These are phyloP conservation scores for Phytophthora colocasiae DNA, from an alignment of 352 stramenopile genomes.

Conservation along the genomic window DNA sequence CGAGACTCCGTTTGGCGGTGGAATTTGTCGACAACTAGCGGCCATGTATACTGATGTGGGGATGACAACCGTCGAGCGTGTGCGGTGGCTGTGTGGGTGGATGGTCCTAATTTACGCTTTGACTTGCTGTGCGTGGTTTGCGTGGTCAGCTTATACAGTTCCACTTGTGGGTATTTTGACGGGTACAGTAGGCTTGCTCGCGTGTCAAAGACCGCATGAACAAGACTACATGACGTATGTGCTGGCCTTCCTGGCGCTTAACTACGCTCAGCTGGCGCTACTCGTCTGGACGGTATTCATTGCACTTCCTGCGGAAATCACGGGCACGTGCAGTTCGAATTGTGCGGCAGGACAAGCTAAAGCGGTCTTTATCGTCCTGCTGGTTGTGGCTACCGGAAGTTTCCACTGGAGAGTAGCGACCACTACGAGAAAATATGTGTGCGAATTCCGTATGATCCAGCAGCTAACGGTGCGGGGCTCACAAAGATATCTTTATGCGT, in stretches of 20 bases:
- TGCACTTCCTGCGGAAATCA: constrained; percentile 32
- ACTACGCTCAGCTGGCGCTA: constrained; percentile 41
- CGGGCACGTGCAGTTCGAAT: constrained; percentile 2
- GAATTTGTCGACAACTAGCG: constrained; percentile 28
- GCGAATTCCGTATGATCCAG: constrained; percentile 44
- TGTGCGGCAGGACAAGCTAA: constrained; percentile 27
- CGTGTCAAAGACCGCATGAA: constrained; percentile 40
- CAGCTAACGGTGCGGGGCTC: constrained; percentile 11
- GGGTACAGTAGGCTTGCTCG: constrained; percentile 37
- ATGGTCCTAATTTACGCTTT: constrained; percentile 45
- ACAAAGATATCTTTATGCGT: constrained; percentile 3
- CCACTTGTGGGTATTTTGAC: constrained; percentile 34
- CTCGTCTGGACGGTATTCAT: constrained; percentile 36
- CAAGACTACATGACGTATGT: constrained; percentile 35
- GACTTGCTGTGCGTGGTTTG: constrained; percentile 42
- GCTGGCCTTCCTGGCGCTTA: constrained; percentile 39
- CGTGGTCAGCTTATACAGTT: constrained; percentile 40
- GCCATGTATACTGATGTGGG: constrained; percentile 46
- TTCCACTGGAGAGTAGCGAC: constrained; percentile 42
- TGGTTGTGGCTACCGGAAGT: constrained; percentile 29
- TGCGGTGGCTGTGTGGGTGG: constrained; percentile 47
- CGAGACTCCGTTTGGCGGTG: constrained; percentile 23
- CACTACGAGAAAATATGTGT: constrained; percentile 38
- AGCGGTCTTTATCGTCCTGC: constrained; percentile 36
- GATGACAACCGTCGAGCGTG: constrained; percentile 42